A percentile compares a stretch with the other conserved stretches of the same genome.
These are phyloP conservation scores for Neurospora pannonica DNA, from an alignment of 495 filamentous ascomycete genomes.

Conservation along the genomic window DNA sequence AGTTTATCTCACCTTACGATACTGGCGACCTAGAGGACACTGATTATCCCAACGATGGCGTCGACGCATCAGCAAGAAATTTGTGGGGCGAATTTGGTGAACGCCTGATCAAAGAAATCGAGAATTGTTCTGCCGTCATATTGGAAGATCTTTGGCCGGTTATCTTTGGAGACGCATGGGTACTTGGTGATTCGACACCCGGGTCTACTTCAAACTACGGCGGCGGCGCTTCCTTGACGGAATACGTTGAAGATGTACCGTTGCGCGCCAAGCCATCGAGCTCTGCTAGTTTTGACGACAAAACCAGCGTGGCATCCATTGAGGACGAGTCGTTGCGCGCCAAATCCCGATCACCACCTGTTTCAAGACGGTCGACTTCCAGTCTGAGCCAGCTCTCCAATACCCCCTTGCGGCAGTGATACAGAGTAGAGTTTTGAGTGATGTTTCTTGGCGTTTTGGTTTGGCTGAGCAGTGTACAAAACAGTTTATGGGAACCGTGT, in stretches of 20 bases:
- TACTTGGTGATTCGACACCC: background rate
- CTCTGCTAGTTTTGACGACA: background rate
- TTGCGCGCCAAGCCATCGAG: background rate
- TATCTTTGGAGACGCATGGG: background rate
- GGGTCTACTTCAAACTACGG: background rate
- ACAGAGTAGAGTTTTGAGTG: background rate
- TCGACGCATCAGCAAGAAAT: background rate
- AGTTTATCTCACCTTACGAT: background rate
- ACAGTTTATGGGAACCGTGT: background rate
- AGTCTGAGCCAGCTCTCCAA: background rate
- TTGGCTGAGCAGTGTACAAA: background rate
- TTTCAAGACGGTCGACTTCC: background rate
- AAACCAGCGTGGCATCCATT: background rate
- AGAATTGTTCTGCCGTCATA: background rate
- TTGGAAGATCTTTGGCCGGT: background rate
- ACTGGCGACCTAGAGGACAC: background rate
- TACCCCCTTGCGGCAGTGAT: background rate
- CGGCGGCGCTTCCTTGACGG: background rate
- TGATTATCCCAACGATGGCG: background rate
- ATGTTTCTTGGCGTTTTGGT: background rate
- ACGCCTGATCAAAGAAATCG: background rate
- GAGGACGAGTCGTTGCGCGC: background rate
- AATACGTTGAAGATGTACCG: background rate
- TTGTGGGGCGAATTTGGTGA: background rate
- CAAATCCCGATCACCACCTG: background rate